Evolutionary conservation across 768 basidiomycete genomes (phyloP), one percentile per base, ranked within the genome.

Genomic region (Cystobasidium ongulense): DNA sequence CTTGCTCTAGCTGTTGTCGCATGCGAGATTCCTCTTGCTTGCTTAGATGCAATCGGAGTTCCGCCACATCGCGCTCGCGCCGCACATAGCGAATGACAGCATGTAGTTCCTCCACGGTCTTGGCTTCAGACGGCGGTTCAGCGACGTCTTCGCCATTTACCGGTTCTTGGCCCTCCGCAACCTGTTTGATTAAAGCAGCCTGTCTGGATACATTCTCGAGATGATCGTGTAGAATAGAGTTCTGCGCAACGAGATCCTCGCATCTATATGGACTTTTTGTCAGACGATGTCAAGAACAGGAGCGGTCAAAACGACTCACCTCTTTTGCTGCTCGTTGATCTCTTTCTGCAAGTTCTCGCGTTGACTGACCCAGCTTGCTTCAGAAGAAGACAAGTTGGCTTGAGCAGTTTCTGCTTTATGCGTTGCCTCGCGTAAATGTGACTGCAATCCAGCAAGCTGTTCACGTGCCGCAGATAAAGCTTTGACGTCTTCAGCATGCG

Each of bases 31-130:
- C 90, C 82, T 93, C 91, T 77, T 87, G 86, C 79, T 86, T 89
- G 83, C 88, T 85, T 61, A 93, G 86, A 77, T 92, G 90, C 29
- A 91, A 84, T 76, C 92, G 90, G 36, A 92, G 85, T 76, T 94
- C 91, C 54, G 90, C 88, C 65, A 94, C 91, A 80, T 93, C 91
- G 82, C 94, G 92, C 84, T 93, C 92, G 78, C 89, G 91, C 50
- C 92, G 86, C 38, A 94, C 83, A 81, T 90, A 93, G 1, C 87
- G 85, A 52, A 92, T 76, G 79, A 90, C 88, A 36, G 78, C 78
- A 50, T 78, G 78, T 1, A 82, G 78, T 74, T 88, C 87, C 21
- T 84, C 86, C 10, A 81, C 72, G 0, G 81, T 78, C 23, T 86
- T 86, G 25, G 77, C 82, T 53, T 86, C 87, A 3, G 80, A 83